Conservation (phyloP, 2,329 filamentous ascomycete species). For the Magnaporthales sp. region DNA sequence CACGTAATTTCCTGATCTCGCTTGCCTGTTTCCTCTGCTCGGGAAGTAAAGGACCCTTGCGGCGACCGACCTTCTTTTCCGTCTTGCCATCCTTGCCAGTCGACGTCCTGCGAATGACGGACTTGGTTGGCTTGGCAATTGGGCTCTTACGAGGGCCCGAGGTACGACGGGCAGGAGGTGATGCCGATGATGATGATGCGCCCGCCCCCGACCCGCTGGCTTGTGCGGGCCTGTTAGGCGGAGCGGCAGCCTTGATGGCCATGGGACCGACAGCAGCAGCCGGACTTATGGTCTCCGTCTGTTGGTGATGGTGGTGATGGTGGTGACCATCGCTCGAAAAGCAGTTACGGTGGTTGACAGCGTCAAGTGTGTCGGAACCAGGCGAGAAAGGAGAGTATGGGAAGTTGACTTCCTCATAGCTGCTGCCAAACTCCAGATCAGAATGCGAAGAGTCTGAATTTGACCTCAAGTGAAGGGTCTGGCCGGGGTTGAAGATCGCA, state of each 20-base stretch:
- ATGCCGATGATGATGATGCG: slow-evolving; percentile 44
- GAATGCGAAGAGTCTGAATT: slow-evolving; percentile 78
- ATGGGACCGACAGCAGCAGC: slow-evolving; percentile 60
- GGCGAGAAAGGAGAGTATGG: slow-evolving; percentile 76
- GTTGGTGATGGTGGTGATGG: slow-evolving; percentile 25
- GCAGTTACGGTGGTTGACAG: slow-evolving; percentile 51
- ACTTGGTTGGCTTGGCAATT: slow-evolving; percentile 73
- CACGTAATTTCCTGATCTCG: slow-evolving; percentile 90
- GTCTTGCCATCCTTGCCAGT: slow-evolving; percentile 68
- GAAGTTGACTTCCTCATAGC: slow-evolving; percentile 74
- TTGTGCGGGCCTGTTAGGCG: slow-evolving; percentile 51
- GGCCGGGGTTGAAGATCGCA: slow-evolving; percentile 84
- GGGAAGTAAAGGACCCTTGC: slow-evolving; percentile 80
- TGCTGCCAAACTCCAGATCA: slow-evolving; percentile 58
- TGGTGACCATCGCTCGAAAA: slow-evolving; percentile 46
- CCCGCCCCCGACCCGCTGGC: slow-evolving; percentile 51
- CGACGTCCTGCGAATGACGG: slow-evolving; percentile 71
- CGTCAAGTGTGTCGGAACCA: slow-evolving; percentile 65
- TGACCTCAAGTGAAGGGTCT: slow-evolving; percentile 81
- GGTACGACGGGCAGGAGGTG: slow-evolving; percentile 58
- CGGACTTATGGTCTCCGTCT: slow-evolving; percentile 54
- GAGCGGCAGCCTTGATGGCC: slow-evolving; percentile 55
- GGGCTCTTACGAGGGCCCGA: slow-evolving; percentile 68
- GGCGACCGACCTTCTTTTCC: slow-evolving; percentile 89
- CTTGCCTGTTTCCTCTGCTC: slow-evolving; percentile 95